Base-by-base conservation (phyloP, 78 protist species). In the Polysphondylium violaceum region DNA sequence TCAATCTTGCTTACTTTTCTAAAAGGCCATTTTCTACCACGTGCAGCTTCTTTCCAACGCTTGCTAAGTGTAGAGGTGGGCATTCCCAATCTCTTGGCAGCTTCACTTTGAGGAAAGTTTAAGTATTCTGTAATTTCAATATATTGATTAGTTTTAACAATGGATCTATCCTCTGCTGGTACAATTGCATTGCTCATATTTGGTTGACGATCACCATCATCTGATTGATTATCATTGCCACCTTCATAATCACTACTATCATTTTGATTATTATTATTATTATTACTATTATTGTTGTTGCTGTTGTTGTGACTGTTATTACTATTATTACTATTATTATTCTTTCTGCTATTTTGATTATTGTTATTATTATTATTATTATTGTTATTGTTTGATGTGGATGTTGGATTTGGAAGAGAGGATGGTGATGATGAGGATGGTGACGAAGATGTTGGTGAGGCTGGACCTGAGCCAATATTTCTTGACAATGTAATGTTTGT, bases 1-100 rank as follows among this genome's bases (percentile, higher is more conserved):
- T 93, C 95, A 25, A 74, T 33, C 41, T 93, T 93, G n/a, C 86
- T 23, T 16, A 93, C 61, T 38, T 71, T 83, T 31, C 95, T 53
- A 43, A 74, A 87, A 41, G 95, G 95, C 95, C 95, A 93, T 53
- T 93, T 93, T 40, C 95, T 44, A 1, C 88, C 86, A 2, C 64
- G 77, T 17, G 92, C 95, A n/a, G 95, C 95, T 36, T 93, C 95
- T 68, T 93, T 93, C 95, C 95, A 93, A 31, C 95, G 27, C 50
- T 93, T 93, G 41, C 91, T 77, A 33, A 93, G 88, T 23, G 95
- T 93, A 14, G 95, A 93, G 2, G 95, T 81, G 36, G 95, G 95
- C 4, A 93, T 93, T 19, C 85, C 78, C 12, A 93, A 25, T 67
- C 76, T 85, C 53, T 76, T 83, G 53, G 95, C 95, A 8, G 95